Evolutionary conservation across 371 early-diverging fungal species (phyloP).

Genomic region (Mortierella sp.): DNA sequence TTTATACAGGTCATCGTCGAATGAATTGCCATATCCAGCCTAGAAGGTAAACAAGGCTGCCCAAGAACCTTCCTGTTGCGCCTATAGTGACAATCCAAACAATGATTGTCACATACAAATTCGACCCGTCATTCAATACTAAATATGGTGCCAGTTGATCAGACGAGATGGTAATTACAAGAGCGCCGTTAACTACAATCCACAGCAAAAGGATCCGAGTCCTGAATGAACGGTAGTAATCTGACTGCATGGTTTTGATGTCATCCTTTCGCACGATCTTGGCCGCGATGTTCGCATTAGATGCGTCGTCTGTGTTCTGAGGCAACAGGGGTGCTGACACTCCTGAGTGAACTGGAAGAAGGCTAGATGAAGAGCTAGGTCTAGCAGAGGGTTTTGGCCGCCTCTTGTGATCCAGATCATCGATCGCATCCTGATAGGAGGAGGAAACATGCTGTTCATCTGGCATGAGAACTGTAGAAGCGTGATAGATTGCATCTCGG

Average conservation of each 20-base stretch:
- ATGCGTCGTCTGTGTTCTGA: neutral
- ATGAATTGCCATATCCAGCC: conserved; percentile 49
- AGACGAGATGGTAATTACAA: conserved; percentile 73
- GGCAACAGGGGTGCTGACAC: conserved; percentile 3
- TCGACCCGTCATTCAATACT: conserved; percentile 45
- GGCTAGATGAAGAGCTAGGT: conserved; percentile 10
- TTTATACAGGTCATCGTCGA: conserved; percentile 5
- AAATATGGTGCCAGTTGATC: conserved; percentile 49
- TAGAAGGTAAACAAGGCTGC: conserved; percentile 40
- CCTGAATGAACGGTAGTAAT: conserved; percentile 88
- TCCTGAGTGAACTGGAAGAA: conserved; percentile 13
- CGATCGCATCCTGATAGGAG: conserved; percentile 77
- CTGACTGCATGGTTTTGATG: conserved; percentile 86
- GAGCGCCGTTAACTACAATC: conserved; percentile 83
- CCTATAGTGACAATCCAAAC: conserved; percentile 52
- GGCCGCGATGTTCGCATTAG: conserved; percentile 13
- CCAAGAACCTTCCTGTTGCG: conserved; percentile 50
- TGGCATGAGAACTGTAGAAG: conserved; percentile 81
- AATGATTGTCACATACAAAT: conserved; percentile 51
- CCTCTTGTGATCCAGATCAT: conserved; percentile 61
- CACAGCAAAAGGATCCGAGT: conserved; percentile 87
- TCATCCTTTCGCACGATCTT: conserved; percentile 59
- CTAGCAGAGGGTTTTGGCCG: conserved; percentile 16
- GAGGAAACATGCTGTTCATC: conserved; percentile 74
- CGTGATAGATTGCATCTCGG: conserved; percentile 48